These are phyloP conservation scores for Eucalyptus urophylla DNA, from an alignment of 345 rosid species.

Conservation along the genomic window DNA sequence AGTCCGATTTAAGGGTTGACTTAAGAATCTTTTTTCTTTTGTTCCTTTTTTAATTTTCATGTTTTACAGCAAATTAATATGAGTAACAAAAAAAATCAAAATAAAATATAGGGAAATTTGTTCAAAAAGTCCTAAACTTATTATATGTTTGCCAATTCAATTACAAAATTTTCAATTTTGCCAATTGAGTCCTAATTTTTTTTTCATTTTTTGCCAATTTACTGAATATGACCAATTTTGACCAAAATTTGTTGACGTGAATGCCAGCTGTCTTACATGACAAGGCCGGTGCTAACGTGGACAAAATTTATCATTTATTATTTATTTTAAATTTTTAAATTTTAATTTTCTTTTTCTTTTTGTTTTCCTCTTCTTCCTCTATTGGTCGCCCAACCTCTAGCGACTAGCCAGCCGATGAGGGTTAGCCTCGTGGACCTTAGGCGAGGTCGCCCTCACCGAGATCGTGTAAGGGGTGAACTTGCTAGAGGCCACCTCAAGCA, in stretches of 20 bases:
- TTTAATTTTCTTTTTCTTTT: too few species aligned
- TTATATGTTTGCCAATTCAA: neutral
- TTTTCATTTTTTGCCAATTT: neutral
- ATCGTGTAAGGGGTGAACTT: too few species aligned
- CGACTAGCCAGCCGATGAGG: neutral
- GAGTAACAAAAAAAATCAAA: neutral
- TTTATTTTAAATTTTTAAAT: too few species aligned
- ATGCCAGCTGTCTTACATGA: accelerated
- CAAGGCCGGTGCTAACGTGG: accelerated
- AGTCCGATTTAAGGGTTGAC: neutral
- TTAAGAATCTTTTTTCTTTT: neutral
- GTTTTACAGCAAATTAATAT: too few species aligned
- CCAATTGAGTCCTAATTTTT: neutral
- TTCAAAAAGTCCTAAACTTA: too few species aligned
- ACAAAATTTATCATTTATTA: too few species aligned
- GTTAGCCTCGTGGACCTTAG: too few species aligned
- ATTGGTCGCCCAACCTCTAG: neutral
- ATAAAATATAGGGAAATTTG: neutral
- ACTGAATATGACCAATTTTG: neutral
- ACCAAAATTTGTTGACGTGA: neutral
- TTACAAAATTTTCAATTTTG: too few species aligned
- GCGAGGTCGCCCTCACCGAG: too few species aligned
- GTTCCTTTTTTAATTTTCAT: too few species aligned
- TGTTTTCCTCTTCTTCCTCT: too few species aligned
- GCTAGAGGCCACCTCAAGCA: too few species aligned